These are phyloP conservation scores for Lophiostoma macrostomum DNA, from an alignment of 495 filamentous ascomycete species.

Conservation along the genomic window DNA sequence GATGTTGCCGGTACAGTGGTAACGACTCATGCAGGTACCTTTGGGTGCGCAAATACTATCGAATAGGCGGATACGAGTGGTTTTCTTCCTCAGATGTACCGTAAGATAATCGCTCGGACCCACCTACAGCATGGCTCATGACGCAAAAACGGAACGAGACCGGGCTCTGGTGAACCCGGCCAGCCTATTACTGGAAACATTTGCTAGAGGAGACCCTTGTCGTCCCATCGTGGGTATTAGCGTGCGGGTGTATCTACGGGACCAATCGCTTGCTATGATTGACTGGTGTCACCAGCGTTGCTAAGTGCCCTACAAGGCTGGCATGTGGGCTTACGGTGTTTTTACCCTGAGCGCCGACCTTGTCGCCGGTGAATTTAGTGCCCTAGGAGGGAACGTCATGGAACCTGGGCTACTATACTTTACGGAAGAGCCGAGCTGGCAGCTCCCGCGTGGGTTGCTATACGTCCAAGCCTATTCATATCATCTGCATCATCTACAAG, in stretches of 20 bases:
- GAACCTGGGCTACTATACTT: conserved; percentile 10
- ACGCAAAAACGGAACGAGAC: no score
- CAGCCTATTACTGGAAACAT: no score
- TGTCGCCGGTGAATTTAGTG: conserved; percentile 10
- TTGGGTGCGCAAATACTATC: conserved; percentile 13
- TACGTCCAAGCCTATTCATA: conserved; percentile 14
- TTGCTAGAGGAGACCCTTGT: no score
- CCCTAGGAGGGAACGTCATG: conserved; percentile 21
- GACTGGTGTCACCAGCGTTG: not conserved
- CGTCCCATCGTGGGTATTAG: no score
- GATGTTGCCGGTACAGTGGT: conserved; percentile 27
- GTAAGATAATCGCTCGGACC: no score
- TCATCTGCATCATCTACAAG: conserved; percentile 11
- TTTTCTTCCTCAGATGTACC: no score
- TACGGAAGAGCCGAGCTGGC: conserved; percentile 34
- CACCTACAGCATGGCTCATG: no score
- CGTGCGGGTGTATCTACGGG: no score
- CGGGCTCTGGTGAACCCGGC: no score
- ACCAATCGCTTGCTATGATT: conserved; percentile 12
- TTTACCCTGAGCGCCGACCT: conserved; percentile 5
- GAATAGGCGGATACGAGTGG: conserved; percentile 4
- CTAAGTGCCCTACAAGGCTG: conserved; percentile 29
- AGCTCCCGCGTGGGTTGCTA: not conserved
- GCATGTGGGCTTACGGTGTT: conserved; percentile 16
- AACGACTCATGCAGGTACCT: conserved; percentile 36